A percentile compares a stretch with the other conserved stretches of the same genome.
These are phyloP conservation scores for Pseudozyma thailandica DNA, from an alignment of 1,284 basidiomycete species.

Conservation along the genomic window DNA sequence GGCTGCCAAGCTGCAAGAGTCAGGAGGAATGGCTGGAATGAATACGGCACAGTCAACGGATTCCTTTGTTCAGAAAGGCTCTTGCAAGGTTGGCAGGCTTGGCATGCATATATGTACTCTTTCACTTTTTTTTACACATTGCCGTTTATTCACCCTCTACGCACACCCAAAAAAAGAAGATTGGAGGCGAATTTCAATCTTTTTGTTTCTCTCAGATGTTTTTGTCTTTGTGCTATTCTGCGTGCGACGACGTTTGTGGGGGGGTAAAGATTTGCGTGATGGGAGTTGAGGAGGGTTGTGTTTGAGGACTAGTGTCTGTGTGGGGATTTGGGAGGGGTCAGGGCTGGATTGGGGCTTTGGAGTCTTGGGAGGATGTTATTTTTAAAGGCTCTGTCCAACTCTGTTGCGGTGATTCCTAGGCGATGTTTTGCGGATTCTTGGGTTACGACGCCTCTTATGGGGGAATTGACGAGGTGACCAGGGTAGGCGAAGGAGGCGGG, in stretches of 20 bases:
- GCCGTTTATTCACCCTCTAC: background rate
- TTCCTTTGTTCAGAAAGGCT: too few relatives aligned
- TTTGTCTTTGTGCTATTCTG: background rate
- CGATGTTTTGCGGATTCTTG: background rate
- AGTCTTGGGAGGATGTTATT: background rate
- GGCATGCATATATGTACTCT: too few relatives aligned
- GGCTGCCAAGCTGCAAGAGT: background rate
- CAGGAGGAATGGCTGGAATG: too few relatives aligned
- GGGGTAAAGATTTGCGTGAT: too few relatives aligned
- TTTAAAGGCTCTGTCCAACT: background rate
- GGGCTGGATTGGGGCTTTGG: background rate
- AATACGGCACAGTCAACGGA: too few relatives aligned
- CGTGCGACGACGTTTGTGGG: too few relatives aligned
- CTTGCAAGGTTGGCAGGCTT: too few relatives aligned
- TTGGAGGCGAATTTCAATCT: conserved; percentile 16
- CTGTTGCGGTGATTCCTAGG: background rate
- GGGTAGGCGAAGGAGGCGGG: background rate
- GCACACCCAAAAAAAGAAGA: conserved; percentile 28
- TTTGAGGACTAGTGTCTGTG: too few relatives aligned
- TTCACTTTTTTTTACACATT: conserved; percentile 13
- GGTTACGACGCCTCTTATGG: background rate
- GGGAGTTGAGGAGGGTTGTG: too few relatives aligned
- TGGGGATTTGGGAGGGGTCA: too few relatives aligned
- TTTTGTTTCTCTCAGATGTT: conserved; percentile 4
- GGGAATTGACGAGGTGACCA: background rate